Conservation (phyloP, 306 rosid species). For the Acmispon strigosus region DNA sequence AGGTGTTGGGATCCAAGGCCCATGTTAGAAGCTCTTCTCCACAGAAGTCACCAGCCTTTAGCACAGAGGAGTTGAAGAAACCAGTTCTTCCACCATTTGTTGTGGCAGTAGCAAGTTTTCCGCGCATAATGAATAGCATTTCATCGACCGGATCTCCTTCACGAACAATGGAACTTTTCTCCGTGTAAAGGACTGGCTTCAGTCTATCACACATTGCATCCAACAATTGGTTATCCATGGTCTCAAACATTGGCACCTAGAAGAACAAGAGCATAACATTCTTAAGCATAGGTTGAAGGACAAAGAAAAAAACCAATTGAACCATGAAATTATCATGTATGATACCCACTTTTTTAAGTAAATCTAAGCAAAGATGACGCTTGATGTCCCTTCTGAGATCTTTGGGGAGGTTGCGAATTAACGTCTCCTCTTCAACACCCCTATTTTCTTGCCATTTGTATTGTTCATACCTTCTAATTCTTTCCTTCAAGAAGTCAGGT, state of each 20-base stretch:
- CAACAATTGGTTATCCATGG: constrained; percentile 60
- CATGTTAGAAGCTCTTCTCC: constrained; percentile 95
- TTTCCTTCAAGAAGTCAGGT: constrained; percentile 51
- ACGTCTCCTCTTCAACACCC: constrained; percentile 73
- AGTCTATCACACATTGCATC: constrained; percentile 73
- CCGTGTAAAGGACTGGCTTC: constrained; percentile 70
- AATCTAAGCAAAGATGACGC: no score
- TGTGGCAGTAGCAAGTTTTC: constrained; percentile 48
- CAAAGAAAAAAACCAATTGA: background rate
- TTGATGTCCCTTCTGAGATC: no score
- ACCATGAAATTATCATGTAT: background rate
- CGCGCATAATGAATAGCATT: constrained; percentile 85
- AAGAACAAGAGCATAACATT: background rate
- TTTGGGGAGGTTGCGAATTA: no score
- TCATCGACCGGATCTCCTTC: constrained; percentile 94
- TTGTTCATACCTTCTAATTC: constrained; percentile 71
- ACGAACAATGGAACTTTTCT: constrained; percentile 48
- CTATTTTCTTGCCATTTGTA: constrained; percentile 94
- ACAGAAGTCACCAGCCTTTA: constrained; percentile 82
- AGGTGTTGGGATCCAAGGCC: constrained; percentile 68
- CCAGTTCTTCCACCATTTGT: constrained; percentile 77
- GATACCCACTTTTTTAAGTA: constrained; percentile 56
- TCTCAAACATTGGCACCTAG: constrained; percentile 70
- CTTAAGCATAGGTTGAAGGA: background rate
- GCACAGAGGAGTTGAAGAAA: constrained; percentile 44